Base-by-base conservation (phyloP, 495 filamentous ascomycete genomes). In the Apiosordaria backusii region DNA sequence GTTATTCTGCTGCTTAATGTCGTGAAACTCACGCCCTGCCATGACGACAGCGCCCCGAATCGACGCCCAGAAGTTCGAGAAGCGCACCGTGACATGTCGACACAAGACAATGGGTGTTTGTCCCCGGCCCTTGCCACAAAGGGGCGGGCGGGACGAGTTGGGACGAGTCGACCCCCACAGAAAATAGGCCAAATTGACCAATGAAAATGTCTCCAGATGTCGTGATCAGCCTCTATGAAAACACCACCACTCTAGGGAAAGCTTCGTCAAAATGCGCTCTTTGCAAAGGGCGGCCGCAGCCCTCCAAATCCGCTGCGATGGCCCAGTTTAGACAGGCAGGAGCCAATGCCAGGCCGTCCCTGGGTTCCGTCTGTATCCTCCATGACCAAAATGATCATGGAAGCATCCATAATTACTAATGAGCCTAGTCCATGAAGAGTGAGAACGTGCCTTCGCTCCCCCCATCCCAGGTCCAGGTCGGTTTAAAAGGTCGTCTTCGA, bases 221-320 rank as follows among this genome's bases (percentile, higher is more conserved):
- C 74, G 74, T 75, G 72, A 76, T 76, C 72, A 68, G 67, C 65
- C 66, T 70, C 63, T 53, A 15, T 55, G 67, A 73, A 73, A 75
- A 74, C 75, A 77, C 72, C 73, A 75, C 71, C 72, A 70, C 70
- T 69, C 66, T 65, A 65, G 45, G 63, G 58, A 70, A 70, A 62
- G 67, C 59, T 72, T 67, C 67, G 60, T 62, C 52, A 62, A 63
- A 68, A 54, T 57, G 65, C 66, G 62, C 55, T 54, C 59, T 70
- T 62, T 70, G 62, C 60, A 50, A 66, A 21, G 50, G 40, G 59
- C 67, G 55, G 69, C 61, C 67, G 65, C 65, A 19, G 24, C n/a
- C 68, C 54, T 61, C 24, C 52, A 13, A 59, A 21, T 55, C 24
- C 22, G 55, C 53, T 61, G 54, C 53, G 45, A 52, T 61, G 57